Base-by-base conservation (phyloP, 208 protist species). In the Borovskyia barvae region DNA sequence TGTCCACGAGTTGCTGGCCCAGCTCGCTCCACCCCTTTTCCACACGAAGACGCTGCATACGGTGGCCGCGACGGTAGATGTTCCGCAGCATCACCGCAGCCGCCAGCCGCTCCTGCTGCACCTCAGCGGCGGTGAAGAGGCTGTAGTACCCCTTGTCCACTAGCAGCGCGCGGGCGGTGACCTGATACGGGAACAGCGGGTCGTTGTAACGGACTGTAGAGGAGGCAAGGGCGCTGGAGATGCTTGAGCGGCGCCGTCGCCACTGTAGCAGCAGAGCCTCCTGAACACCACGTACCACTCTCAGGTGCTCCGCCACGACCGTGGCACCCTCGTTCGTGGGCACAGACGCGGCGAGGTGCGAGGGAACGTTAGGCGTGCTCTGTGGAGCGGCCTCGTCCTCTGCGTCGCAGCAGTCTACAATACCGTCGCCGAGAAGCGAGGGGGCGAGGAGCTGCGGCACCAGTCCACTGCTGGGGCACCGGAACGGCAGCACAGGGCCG, bases 341-440 rank as follows among this genome's bases (percentile, higher is more conserved):
- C 9, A 39, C 33, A 7, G 25, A 22, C 33, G 50, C 25, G 35
- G 15, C 37, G 22, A 5, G 22, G 14, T 36, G 19, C 42, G 19
- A 7, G 22, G 39, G 11, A 9, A 33, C 46, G 39, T 52, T 54
- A 5, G 52, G 42, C 36, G 32, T 58, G 32, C 45, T 22, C 37
- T 37, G 53, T 36, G 58, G 20, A 2, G 42, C 11, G 4, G 30
- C 70, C 57, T 93, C 82, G 47, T 90, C 86, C 25, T 80, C 84
- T 22, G 68, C 80, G 20, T 78, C 75, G 50, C 79, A 84, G 58
- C 86, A 93, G 71, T 93, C 82, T 3, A 90, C 73, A 25, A 93
- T 55, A 26, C 82, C 82, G 48, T 93, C 82, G 4, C 60, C 73
- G 9, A 93, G 51, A 28, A 76, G 64, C 15, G 82, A 90, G 3